These are phyloP conservation scores for Cerrena zonata DNA, from an alignment of 1,284 basidiomycete species.

Conservation along the genomic window DNA sequence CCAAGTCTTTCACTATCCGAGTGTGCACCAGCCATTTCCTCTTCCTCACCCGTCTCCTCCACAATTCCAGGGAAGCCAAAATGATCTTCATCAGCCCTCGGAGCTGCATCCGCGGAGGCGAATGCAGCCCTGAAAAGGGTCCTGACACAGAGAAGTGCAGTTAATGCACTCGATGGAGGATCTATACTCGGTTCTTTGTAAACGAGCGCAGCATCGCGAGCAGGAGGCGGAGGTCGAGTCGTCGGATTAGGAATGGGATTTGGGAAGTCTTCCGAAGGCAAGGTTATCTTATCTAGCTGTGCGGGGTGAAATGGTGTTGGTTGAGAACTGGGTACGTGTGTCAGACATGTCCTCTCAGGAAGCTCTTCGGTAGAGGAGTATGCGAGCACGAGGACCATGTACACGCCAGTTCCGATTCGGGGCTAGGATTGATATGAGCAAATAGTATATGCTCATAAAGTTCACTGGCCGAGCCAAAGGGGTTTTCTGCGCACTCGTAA, in stretches of 20 bases:
- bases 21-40: constrained; percentile 29
- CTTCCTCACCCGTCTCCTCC: constrained; percentile 53
- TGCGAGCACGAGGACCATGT: constrained; percentile 62
- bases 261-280: constrained; percentile 45
- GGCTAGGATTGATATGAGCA: constrained; percentile 44
- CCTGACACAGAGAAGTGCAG: constrained; percentile 69
- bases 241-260: constrained; percentile 61
- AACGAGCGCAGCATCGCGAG: constrained; percentile 49
- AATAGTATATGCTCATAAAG: constrained; percentile 64
- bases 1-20: constrained; percentile 55
- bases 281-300: constrained; percentile 63
- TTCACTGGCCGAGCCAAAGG: constrained; percentile 47
- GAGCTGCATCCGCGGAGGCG: constrained; percentile 62
- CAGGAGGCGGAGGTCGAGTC: constrained; percentile 55
- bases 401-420: constrained; percentile 45
- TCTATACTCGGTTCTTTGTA: constrained; percentile 54
- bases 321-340: constrained; percentile 60
- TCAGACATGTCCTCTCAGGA: constrained; percentile 62
- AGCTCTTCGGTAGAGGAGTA: constrained; percentile 38
- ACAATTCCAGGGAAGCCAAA: constrained; percentile 76
- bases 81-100: constrained; percentile 68
- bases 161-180: constrained; percentile 66
- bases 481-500: constrained; percentile 43
- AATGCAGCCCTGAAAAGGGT: constrained; percentile 72
- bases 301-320: constrained; percentile 50